phyloP scores from a whole-genome alignment of 345 rosid species.

The Gossypium sturtianum region DNA sequence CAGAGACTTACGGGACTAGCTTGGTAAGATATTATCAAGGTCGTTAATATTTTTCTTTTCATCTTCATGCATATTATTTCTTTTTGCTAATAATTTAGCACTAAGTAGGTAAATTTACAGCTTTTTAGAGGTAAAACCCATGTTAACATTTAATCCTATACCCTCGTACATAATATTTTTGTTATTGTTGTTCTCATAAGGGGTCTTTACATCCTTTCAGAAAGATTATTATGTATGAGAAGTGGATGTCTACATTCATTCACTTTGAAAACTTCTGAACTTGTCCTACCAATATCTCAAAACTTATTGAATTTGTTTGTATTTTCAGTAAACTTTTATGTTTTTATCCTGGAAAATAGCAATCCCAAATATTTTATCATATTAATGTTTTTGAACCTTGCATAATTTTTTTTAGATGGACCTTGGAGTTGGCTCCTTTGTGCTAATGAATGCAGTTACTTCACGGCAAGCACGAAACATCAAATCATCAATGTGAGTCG shows the following conservation, averaged over 20 bases:
- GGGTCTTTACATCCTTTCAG: background rate
- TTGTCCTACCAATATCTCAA: background rate
- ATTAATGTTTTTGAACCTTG: background rate
- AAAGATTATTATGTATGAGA: background rate
- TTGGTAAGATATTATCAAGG: slow-evolving; percentile 44
- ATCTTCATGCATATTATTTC: background rate
- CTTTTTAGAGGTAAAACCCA: background rate
- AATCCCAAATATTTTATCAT: background rate
- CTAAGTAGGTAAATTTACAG: background rate
- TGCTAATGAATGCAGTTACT: slow-evolving; percentile 64
- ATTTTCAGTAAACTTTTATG: background rate
- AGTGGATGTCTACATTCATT: background rate
- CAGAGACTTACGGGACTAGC: slow-evolving; percentile 78
- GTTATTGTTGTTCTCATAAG: background rate
- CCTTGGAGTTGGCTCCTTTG: slow-evolving; percentile 95
- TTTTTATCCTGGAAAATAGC: background rate
- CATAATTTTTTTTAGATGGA: slow-evolving; percentile 62
- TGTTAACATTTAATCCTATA: background rate
- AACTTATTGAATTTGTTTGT: background rate
- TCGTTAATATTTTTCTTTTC: background rate
- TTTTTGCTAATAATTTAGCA: background rate
- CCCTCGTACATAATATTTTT: background rate
- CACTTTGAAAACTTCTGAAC: background rate
- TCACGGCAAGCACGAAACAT: slow-evolving; percentile 75
- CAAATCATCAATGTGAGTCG: slow-evolving; percentile 49